Conservation (phyloP, 768 basidiomycete species). For the Leccinum olivaceopallidum region DNA sequence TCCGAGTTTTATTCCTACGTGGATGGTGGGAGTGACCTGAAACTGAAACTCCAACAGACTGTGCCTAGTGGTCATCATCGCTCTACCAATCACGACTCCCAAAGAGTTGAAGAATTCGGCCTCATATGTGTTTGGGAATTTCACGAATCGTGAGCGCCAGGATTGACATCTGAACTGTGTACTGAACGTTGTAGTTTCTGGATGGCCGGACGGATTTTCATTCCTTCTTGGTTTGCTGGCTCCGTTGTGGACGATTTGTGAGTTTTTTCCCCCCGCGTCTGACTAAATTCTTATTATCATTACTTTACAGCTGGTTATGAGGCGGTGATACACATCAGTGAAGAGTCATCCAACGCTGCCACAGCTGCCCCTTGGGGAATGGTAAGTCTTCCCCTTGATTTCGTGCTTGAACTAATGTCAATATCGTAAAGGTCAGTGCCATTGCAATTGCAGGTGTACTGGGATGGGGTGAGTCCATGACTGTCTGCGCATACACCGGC, state of each 20-base stretch:
- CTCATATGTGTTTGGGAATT: constrained; percentile 59
- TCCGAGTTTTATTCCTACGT: background rate
- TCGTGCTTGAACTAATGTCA: background rate
- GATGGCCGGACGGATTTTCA: constrained; percentile 46
- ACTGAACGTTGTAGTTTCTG: constrained; percentile 28
- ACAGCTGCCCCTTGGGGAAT: constrained; percentile 58
- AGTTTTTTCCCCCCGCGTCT: background rate
- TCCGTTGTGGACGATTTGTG: constrained; percentile 47
- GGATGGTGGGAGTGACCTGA: background rate
- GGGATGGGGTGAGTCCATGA: constrained; percentile 39
- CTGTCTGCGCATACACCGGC: background rate
- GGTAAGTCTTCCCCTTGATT: constrained; percentile 28
- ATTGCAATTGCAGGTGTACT: constrained; percentile 46
- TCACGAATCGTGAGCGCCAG: constrained; percentile 48
- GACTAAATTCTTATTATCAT: background rate
- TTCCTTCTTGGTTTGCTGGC: constrained; percentile 50
- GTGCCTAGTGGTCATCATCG: constrained; percentile 44
- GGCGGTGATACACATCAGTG: constrained; percentile 49
- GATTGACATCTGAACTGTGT: background rate
- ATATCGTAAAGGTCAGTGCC: constrained; percentile 27
- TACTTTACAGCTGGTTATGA: constrained; percentile 42
- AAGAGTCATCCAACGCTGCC: constrained; percentile 55
- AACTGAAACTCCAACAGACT: constrained; percentile 5
- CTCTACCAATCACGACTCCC: constrained; percentile 61
- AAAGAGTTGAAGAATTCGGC: constrained; percentile 58